These are phyloP conservation scores for Melaleuca quinquenervia DNA, from an alignment of 345 rosid genomes.

Conservation along the genomic window DNA sequence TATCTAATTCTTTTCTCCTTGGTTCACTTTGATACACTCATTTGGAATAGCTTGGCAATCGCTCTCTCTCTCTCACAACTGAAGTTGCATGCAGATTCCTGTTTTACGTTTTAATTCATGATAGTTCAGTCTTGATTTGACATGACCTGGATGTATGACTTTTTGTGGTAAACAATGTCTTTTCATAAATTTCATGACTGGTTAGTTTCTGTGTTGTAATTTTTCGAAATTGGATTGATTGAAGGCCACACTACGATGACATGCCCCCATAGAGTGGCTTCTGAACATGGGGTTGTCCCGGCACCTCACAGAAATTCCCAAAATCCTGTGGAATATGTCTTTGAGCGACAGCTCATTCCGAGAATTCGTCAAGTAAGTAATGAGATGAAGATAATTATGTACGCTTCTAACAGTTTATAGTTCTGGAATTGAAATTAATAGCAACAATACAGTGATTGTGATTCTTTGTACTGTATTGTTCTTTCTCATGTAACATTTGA, in stretches of 20 bases:
- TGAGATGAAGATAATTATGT: background rate
- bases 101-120: background rate
- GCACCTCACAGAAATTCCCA: constrained; percentile 41
- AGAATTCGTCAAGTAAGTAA: constrained; percentile 31
- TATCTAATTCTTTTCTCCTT: background rate
- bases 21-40: background rate
- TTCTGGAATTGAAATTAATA: background rate
- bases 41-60: background rate
- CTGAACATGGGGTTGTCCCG: constrained; percentile 51
- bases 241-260: constrained; percentile 86
- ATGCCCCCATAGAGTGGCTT: constrained; percentile 74
- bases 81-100: background rate
- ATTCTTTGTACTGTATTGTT: background rate
- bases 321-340: constrained; percentile 56
- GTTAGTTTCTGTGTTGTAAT: background rate
- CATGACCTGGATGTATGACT: background rate
- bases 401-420: background rate
- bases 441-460: background rate
- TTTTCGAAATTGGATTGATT: background rate
- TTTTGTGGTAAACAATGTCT: background rate
- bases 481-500: background rate
- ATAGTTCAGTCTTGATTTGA: background rate
- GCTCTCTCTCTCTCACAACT: background rate
- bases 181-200: background rate
- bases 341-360: constrained; percentile 66